A percentile compares a stretch with the other conserved stretches of the same genome.
Evolutionary conservation across 345 rosid species (phyloP).

Genomic region (Eucalyptus victrix): DNA sequence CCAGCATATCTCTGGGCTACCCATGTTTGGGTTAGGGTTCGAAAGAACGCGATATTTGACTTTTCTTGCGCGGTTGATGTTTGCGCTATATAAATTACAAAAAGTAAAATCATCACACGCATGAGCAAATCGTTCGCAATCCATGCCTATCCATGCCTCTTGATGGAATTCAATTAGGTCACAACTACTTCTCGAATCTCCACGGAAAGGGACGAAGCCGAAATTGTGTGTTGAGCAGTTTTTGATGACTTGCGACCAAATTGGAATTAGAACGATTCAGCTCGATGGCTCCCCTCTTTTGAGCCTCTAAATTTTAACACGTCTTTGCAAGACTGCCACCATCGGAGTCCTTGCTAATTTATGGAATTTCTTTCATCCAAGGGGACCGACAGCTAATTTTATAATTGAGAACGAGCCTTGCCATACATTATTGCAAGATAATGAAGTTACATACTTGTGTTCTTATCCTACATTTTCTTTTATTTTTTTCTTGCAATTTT

Average conservation of each 20-base stretch:
- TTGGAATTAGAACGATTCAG: background rate
- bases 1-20: background rate
- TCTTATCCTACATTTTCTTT: background rate
- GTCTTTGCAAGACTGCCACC: background rate
- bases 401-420: background rate
- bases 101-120: background rate
- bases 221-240: background rate
- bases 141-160: background rate
- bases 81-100: background rate
- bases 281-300: background rate
- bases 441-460: background rate
- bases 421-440: background rate
- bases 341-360: background rate
- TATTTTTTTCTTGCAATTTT: background rate
- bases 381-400: background rate
- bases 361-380: background rate
- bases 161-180: background rate
- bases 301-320: background rate
- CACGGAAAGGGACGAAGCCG: background rate
- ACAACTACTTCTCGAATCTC: background rate
- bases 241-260: background rate
- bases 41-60: background rate
- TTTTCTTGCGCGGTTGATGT: background rate
- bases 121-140: background rate
- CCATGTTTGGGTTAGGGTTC: background rate